phyloP scores from a whole-genome alignment of 371 early-diverging fungal genomes.

The Quaeritorhiza haematococci region DNA sequence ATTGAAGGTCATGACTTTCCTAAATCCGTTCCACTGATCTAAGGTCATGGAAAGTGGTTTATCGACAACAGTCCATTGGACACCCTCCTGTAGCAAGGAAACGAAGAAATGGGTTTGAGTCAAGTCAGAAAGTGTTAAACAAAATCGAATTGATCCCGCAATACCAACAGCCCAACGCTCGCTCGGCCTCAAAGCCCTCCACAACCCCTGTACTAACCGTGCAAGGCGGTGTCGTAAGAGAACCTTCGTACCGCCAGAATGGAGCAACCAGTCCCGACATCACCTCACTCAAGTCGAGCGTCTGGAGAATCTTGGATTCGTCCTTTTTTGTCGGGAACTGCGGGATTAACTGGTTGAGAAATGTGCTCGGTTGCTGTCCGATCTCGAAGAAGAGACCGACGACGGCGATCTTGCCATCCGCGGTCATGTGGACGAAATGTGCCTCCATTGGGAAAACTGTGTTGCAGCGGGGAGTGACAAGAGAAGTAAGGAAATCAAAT shows the following conservation, averaged over 20 bases:
- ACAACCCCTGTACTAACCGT: too few relatives aligned
- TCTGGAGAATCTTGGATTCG: slow-evolving; percentile 9
- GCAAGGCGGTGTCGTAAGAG: slow-evolving; percentile 48
- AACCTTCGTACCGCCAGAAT: slow-evolving; percentile 27
- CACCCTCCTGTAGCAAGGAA: too few relatives aligned
- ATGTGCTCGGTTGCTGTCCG: slow-evolving; percentile 12
- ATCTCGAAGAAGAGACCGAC: slow-evolving; percentile 34
- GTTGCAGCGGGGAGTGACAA: not conserved
- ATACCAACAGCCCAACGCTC: too few relatives aligned
- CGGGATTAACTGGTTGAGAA: slow-evolving; percentile 21
- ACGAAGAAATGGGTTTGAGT: too few relatives aligned
- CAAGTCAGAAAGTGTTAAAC: too few relatives aligned
- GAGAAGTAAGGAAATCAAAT: not conserved
- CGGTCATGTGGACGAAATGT: slow-evolving; percentile 38
- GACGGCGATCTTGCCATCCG: slow-evolving; percentile 26
- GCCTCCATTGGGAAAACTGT: slow-evolving; percentile 23
- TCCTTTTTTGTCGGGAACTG: slow-evolving; percentile 5
- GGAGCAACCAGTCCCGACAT: not conserved
- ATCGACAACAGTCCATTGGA: slow-evolving; percentile 35
- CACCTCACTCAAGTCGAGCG: slow-evolving; percentile 10
- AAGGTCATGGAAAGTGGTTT: slow-evolving; percentile 20
- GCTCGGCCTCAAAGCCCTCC: too few relatives aligned
- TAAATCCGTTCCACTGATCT: slow-evolving; percentile 24
- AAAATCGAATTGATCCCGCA: too few relatives aligned
- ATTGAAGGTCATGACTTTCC: slow-evolving; percentile 28